Evolutionary conservation across 2,329 filamentous ascomycete species (phyloP), one percentile per base, ranked within the genome.

Genomic region (Chalara sp.): DNA sequence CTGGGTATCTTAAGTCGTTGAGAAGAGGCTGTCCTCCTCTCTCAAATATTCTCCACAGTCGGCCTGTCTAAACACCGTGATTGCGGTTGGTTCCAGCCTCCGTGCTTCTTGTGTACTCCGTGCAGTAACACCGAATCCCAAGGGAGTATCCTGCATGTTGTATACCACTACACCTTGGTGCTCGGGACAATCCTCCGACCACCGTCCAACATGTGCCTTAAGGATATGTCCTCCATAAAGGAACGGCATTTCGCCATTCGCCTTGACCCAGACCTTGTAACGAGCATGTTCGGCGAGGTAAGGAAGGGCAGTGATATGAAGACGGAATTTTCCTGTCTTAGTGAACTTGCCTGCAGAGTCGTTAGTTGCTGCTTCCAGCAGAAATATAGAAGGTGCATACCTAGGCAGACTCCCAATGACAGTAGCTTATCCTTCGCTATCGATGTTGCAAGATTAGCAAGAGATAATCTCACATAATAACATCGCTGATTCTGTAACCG

Each of bases 201-300:
- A 92, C 55, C 90, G 74, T 21, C 89, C 89, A 5, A 73, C 69
- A 67, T 90, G 86, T 32, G 85, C 86, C 68, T 89, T 89, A 60
- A 95, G 81, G 48, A 95, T 78, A 69, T 97, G 91, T 51, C 89
- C 88, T 48, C 93, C 93, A 70, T 97, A 99, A 44, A 99, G 73
- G 68, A 95, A 97, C 1, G 93, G 92, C 90, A 96, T 96, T 65
- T 95, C 91, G 59, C 93, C 93, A 71, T 97, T 97, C 53, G 84
- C 80, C 72, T 95, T 95, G 60, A 99, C 85, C 90, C 91, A 97
- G 61, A 97, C 84, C 81, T 97, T 97, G 73, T 96, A 95, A 53
- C 93, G 79, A 43, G 92, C 92, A 68, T 96, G 89, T 58, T 89
- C 86, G 51, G 91, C 87, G 58, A 99, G 86, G 56, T 96, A 81